phyloP scores from a whole-genome alignment of 495 filamentous ascomycete species.

The Aspergillus sclerotiicarbonarius region DNA sequence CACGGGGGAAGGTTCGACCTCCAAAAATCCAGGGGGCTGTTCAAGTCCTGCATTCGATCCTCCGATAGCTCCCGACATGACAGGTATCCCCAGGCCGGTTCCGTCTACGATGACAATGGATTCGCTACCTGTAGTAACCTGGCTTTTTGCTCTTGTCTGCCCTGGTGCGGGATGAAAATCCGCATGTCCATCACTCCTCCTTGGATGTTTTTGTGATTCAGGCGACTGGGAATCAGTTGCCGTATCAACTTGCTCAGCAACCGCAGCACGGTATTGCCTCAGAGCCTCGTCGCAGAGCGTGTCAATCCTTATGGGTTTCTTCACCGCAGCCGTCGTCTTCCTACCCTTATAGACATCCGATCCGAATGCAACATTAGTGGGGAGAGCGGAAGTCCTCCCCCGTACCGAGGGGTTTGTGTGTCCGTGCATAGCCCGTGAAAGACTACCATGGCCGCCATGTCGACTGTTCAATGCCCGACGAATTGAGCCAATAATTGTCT shows the following conservation, averaged over 20 bases:
- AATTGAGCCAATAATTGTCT: conserved; percentile 82
- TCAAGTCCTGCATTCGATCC: conserved; percentile 6
- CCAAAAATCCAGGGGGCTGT: conserved; percentile 16
- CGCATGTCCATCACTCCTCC: conserved; percentile 3
- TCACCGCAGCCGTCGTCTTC: conserved; percentile 34
- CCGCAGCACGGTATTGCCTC: conserved; percentile 56
- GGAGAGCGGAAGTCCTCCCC: conserved; percentile 45
- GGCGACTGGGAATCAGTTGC: background rate
- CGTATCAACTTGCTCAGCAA: conserved; percentile 16
- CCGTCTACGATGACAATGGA: conserved; percentile 86
- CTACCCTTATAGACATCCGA: conserved; percentile 47
- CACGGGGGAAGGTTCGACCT: conserved; percentile 13
- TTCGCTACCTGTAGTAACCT: conserved; percentile 72
- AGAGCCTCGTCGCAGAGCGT: conserved; percentile 71
- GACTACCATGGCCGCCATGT: conserved; percentile 42
- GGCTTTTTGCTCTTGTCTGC: conserved; percentile 46
- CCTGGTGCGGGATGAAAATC: conserved; percentile 11
- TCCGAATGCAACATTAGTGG: conserved; percentile 46
- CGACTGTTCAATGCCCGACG: conserved; percentile 81
- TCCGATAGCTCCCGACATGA: conserved; percentile 37
- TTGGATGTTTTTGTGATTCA: background rate
- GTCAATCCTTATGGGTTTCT: conserved; percentile 59
- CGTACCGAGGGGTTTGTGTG: conserved; percentile 21
- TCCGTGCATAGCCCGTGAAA: conserved; percentile 45
- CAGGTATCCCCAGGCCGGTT: conserved; percentile 37